Base-by-base conservation (phyloP, 2,329 filamentous ascomycete genomes). In the Fusarium acutatum region DNA sequence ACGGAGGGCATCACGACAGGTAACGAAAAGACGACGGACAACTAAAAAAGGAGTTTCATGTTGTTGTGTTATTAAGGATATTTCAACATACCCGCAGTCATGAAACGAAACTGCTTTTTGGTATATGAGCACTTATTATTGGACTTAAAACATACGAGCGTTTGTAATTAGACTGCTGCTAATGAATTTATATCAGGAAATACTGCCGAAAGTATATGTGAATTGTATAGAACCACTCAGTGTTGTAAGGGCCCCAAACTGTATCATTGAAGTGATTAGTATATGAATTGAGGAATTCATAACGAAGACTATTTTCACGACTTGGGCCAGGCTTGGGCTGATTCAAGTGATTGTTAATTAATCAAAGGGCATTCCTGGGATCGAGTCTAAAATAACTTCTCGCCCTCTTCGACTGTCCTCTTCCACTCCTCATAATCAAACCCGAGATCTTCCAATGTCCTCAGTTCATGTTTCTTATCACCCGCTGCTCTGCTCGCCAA, bases 351-450 rank as follows among this genome's bases (percentile, higher is more conserved):
- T 37, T 28, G 1, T 28, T n/a, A n/a, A 53, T n/a, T 7, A 14
- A 14, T 12, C 11, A 13, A 28, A 28, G 14, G 34, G 6, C 28
- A 17, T 53, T 13, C 11, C n/a, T 18, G 24, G 35, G 14, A 17
- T 26, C 11, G 30, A 34, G 20, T 67, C 40, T 64, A 73, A n/a
- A 68, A 40, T 54, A 68, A 40, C 66, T 77, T 69, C 41, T 72
- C 71, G 2, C 68, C 71, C 53, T 72, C 67, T 47, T 76, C 49
- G 1, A 67, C 35, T 18, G 72, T 69, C 52, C 67, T 78, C 69
- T 78, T 79, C 78, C 79, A 81, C 20, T 74, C 73, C 5, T 78
- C 69, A 41, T 80, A 85, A 30, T 83, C 80, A 44, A 85, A 85
- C 0, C 83, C 83, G 11, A 85, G 74, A 47, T 83, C 76, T 58